Percentiles rank a stretch among this genome's conserved stretches.
phyloP scores from a whole-genome alignment of 805 yeast genomes.

The Ogataea kodamae region DNA sequence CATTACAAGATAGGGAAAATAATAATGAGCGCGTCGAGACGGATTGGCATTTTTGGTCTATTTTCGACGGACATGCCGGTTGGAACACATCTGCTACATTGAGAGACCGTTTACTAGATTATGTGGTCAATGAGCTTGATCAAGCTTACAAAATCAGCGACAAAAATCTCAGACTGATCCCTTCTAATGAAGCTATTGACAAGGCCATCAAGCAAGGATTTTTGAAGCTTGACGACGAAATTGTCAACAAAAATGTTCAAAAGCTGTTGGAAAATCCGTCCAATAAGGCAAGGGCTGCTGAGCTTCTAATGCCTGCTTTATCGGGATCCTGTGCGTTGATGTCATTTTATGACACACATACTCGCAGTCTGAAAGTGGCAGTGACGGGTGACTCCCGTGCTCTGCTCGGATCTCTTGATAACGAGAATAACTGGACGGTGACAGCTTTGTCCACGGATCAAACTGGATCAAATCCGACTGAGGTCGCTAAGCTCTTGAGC shows the following conservation, averaged over 20 bases:
- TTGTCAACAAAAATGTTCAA: conserved; percentile 72
- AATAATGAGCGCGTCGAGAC: conserved; percentile 41
- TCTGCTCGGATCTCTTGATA: conserved; percentile 68
- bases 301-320: conserved; percentile 82
- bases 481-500: conserved; percentile 72
- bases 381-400: conserved; percentile 97
- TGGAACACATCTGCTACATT: conserved; percentile 88
- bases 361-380: conserved; percentile 76
- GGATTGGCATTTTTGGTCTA: conserved; percentile 94
- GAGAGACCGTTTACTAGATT: conserved; percentile 71
- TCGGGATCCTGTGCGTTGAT: conserved; percentile 93
- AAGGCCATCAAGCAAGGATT: conserved; percentile 80
- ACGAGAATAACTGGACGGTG: conserved; percentile 76
- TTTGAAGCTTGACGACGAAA: conserved; percentile 76
- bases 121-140: conserved; percentile 74
- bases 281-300: conserved; percentile 62
- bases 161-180: conserved; percentile 51
- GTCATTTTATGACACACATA: conserved; percentile 77
- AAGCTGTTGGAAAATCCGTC: conserved; percentile 66
- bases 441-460: conserved; percentile 85
- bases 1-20: conserved; percentile 58
- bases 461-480: conserved; percentile 87
- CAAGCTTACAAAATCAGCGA: conserved; percentile 58
- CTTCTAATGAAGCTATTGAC: conserved; percentile 67
- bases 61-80: conserved; percentile 97